Evolutionary conservation across 495 filamentous ascomycete species (phyloP), one percentile per base, ranked within the genome.

Genomic region (Lasiosphaeriaceae sp.): DNA sequence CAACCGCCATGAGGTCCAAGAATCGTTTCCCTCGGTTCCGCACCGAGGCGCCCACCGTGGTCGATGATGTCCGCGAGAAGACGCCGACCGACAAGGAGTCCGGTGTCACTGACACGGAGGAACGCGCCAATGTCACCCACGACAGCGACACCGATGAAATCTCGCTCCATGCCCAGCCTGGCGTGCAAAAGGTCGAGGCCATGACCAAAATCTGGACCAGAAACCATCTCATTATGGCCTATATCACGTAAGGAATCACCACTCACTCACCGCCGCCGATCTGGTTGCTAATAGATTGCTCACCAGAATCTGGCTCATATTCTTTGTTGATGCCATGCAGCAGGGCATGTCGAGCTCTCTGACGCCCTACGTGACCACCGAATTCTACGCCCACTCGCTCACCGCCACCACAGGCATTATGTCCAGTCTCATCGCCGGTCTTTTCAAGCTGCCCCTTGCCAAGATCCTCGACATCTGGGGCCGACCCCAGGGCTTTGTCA

Each of bases 401-500:
- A 74, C 76, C 16, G 70, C 76, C 17, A 72, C 75, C 48, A 77
- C 73, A 74, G 58, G 57, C 35, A 71, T 84, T 60, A 66, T 84
- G 55, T 74, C 77, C 43, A 71, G 59, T 39, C 67, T 90, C 59
- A 80, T 89, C 54, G 85, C 80, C 54, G 86, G 85, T 54, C 73
- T 86, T 19, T 68, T 76, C 43, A 85, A 82, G 54, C 71, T 88
- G 26, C 77, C 85, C 0, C 67, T 86, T 16, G 85, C 84, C 45
- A 87, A 88, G 66, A 70, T 88, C 47, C 69, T 88, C 58, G 83
- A 90, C 61, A 70, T 85, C 22, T 88, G 81, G 77, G 86, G 84
- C 53, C 77, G 77, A 64, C 82, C 66, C 54, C 80, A 60, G 64
- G 78, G 73, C 35, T 77, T 74, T 44, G 59, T 65, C n/a, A 52